phyloP scores from a whole-genome alignment of 495 filamentous ascomycete species.

The Daldinia vernicosa region DNA sequence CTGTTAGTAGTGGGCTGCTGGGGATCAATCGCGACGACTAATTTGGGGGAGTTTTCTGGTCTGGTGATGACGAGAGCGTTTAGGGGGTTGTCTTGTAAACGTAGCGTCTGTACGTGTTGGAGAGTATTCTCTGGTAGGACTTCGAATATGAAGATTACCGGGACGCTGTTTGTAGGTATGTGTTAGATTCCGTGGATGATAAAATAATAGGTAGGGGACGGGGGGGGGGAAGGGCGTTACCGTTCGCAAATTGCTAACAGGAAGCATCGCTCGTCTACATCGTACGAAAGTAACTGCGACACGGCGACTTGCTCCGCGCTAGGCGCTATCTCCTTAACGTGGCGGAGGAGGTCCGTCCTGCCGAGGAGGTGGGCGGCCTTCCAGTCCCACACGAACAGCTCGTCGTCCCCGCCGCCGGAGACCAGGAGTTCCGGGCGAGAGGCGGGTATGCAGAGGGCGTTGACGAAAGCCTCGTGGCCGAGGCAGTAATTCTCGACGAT shows the following conservation, averaged over 20 bases:
- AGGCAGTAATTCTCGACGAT: slow-evolving; percentile 90
- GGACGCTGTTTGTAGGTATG: slow-evolving; percentile 59
- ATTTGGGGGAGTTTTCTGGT: slow-evolving; percentile 40
- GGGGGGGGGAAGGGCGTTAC: slow-evolving; percentile 55
- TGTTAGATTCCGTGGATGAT: slow-evolving; percentile 28
- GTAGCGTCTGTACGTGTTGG: slow-evolving; percentile 55
- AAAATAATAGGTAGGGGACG: neutral
- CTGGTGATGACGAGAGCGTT: slow-evolving; percentile 54
- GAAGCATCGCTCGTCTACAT: slow-evolving; percentile 33
- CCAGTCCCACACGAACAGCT: slow-evolving; percentile 88
- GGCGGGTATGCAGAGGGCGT: slow-evolving; percentile 70
- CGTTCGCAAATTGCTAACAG: slow-evolving; percentile 75
- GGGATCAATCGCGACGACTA: slow-evolving; percentile 67
- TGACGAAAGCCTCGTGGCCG: slow-evolving; percentile 85
- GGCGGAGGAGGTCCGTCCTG: slow-evolving; percentile 59
- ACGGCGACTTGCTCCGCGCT: slow-evolving; percentile 60
- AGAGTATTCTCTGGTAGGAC: slow-evolving; percentile 56
- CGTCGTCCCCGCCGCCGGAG: slow-evolving; percentile 86
- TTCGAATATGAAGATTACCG: slow-evolving; percentile 67
- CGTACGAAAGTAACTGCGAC: slow-evolving; percentile 54
- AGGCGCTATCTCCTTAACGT: slow-evolving; percentile 47
- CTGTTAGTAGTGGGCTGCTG: neutral
- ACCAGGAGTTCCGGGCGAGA: slow-evolving; percentile 68
- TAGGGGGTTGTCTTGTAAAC: slow-evolving; percentile 68
- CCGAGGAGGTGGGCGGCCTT: slow-evolving; percentile 59